A percentile compares a stretch with the other conserved stretches of the same genome.
Evolutionary conservation across 1,139 yeast species (phyloP).

Genomic region (Geotrichum carabidarum): DNA sequence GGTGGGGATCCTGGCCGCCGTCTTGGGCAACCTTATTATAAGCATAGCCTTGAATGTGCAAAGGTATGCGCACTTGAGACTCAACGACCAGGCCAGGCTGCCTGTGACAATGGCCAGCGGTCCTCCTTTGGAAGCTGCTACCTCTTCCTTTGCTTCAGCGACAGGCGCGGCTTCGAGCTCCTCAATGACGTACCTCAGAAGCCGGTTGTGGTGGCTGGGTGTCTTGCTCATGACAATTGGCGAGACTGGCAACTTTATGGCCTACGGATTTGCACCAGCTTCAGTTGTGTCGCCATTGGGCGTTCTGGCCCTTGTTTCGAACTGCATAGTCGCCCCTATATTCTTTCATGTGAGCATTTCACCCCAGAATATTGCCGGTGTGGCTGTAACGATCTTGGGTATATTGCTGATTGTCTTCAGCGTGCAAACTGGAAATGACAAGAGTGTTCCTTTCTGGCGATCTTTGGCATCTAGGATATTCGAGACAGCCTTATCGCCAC

Average conservation of each 20-base stretch:
- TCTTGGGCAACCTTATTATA: conserved; percentile 39
- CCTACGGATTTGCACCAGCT: conserved; percentile 46
- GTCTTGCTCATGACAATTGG: conserved; percentile 42
- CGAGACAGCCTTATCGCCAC: conserved; percentile 25
- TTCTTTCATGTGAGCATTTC: conserved; percentile 40
- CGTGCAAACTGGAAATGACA: conserved; percentile 23
- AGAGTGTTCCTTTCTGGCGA: conserved; percentile 2
- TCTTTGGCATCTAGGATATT: neutral
- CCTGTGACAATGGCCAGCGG: too few relatives aligned
- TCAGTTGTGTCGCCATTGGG: conserved; percentile 47
- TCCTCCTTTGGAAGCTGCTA: too few relatives aligned
- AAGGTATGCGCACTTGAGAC: conserved; percentile 37
- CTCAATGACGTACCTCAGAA: conserved; percentile 25
- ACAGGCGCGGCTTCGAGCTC: neutral
- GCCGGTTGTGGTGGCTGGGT: conserved; percentile 42
- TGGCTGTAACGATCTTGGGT: conserved; percentile 40
- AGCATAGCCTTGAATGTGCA: conserved; percentile 40
- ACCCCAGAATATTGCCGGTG: conserved; percentile 37
- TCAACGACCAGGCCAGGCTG: conserved; percentile 1
- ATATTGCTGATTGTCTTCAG: conserved; percentile 40
- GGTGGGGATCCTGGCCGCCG: conserved; percentile 37
- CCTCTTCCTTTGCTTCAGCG: neutral
- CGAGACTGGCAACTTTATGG: conserved; percentile 45
- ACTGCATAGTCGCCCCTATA: conserved; percentile 44
- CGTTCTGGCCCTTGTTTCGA: conserved; percentile 44